Evolutionary conservation across 1,284 basidiomycete species (phyloP).

Genomic region (Leccinum griseonigrum): DNA sequence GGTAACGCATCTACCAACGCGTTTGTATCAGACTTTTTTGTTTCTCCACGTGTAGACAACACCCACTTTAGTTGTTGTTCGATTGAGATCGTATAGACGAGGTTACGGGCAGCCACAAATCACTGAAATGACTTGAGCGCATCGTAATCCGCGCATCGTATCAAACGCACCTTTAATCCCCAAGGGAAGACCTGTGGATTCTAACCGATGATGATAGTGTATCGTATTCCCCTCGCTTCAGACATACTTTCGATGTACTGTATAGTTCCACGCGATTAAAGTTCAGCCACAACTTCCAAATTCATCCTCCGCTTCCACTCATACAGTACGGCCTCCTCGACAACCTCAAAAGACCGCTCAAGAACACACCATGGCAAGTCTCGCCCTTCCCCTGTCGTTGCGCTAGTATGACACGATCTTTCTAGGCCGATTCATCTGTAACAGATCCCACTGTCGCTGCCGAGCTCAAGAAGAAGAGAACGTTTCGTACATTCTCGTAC

Average conservation of each 20-base stretch:
- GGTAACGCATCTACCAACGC: slow-evolving; percentile 81
- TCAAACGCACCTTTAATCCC: slow-evolving; percentile 74
- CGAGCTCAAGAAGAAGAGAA: slow-evolving; percentile 96
- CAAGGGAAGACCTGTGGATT: slow-evolving; percentile 86
- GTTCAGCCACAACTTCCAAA: slow-evolving; percentile 40
- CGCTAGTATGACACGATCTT: slow-evolving; percentile 4
- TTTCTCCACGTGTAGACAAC: neutral
- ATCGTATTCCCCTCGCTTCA: neutral
- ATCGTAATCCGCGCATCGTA: neutral
- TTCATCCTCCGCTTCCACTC: slow-evolving; percentile 42
- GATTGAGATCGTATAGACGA: slow-evolving; percentile 34
- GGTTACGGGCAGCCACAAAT: slow-evolving; percentile 82
- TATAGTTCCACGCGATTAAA: slow-evolving; percentile 54
- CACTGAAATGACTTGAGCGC: slow-evolving; percentile 44
- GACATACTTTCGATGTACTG: slow-evolving; percentile 37
- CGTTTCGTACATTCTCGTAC: slow-evolving; percentile 99
- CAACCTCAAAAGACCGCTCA: slow-evolving; percentile 31
- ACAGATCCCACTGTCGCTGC: slow-evolving; percentile 89
- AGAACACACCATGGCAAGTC: slow-evolving; percentile 57
- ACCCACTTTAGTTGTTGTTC: slow-evolving; percentile 43
- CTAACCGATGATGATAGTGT: slow-evolving; percentile 59
- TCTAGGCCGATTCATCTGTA: slow-evolving; percentile 72
- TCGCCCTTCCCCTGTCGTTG: neutral
- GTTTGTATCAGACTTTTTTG: slow-evolving; percentile 1
- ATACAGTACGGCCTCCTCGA: slow-evolving; percentile 14